Evolutionary conservation across 345 rosid species (phyloP), one percentile per base, ranked within the genome.

Genomic region (Boechera stricta): DNA sequence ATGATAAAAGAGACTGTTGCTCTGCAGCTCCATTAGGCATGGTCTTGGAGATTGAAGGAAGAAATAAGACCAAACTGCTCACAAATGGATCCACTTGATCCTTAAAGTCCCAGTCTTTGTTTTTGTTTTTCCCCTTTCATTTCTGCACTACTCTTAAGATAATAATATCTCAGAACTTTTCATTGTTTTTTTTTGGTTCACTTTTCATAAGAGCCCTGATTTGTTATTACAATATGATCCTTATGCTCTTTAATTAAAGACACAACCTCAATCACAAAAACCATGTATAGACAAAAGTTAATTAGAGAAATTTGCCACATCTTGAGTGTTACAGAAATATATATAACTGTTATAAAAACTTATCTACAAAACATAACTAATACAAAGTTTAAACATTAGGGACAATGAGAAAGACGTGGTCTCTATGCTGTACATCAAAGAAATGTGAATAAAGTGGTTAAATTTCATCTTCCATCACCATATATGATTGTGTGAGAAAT

Each of bases 401-500:
- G 8, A 16, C 16, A 55, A 55, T n/a, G 29, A 42, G 33, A 57
- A 5, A 26, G 4, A 55, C 0, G 62, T 5, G 15, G 15, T 29
- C 2, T 56, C 3, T 29, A 41, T 41, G 42, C 1, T 44, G 10
- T 39, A 55, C 47, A 48, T 5, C 3, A 42, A 47, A 58, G 68
- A 57, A 67, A 67, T 4, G 42, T 48, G 52, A 35, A 68, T 5
- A 31, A 5, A 32, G 11, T 35, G 8, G 31, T 10, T 4, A 33
- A 10, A 11, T 53, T 9, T 77, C 73, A 77, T 77, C 81, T 77
- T 57, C 81, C 81, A 64, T 71, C 68, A 47, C 81, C 81, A 39
- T 71, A 71, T 3, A 72, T 29, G 55, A 77, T 77, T 4, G 81
- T 55, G 62, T 77, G 81, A 65, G 77, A 64, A 57, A 77, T 48